phyloP scores from a whole-genome alignment of 2,329 filamentous ascomycete species.

The Aspergillus sp. region DNA sequence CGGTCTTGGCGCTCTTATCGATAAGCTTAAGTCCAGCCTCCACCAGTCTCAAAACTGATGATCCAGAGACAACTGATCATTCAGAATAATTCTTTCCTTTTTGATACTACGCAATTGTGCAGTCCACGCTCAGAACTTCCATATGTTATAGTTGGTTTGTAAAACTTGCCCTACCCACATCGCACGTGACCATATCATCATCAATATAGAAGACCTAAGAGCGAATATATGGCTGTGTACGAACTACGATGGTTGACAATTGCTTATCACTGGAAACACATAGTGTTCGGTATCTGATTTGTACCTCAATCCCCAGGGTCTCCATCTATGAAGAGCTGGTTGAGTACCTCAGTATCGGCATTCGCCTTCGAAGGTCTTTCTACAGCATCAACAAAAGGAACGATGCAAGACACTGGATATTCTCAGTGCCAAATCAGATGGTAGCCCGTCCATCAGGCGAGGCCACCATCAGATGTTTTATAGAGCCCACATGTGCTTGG shows the following conservation, averaged over 20 bases:
- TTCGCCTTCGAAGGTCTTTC: constrained; percentile 1
- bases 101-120: too few species aligned
- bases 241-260: too few species aligned
- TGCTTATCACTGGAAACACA: background rate
- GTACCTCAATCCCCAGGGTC: background rate
- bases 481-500: constrained; percentile 3
- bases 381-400: constrained; percentile 12
- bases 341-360: constrained; percentile 3
- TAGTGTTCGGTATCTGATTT: background rate
- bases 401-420: constrained; percentile 7
- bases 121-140: too few species aligned
- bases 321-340: constrained; percentile 6
- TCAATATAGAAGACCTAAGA: too few species aligned
- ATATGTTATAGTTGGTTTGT: too few species aligned
- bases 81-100: too few species aligned
- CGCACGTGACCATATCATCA: too few species aligned
- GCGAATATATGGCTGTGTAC: too few species aligned
- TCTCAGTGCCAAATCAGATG: constrained; percentile 9
- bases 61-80: background rate
- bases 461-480: background rate
- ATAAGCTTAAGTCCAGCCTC: constrained; percentile 20
- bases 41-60: background rate
- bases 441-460: constrained; percentile 8
- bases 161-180: too few species aligned
- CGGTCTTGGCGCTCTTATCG: constrained; percentile 34